phyloP scores from a whole-genome alignment of 2,329 filamentous ascomycete species.

The Fusarium mexicanum region DNA sequence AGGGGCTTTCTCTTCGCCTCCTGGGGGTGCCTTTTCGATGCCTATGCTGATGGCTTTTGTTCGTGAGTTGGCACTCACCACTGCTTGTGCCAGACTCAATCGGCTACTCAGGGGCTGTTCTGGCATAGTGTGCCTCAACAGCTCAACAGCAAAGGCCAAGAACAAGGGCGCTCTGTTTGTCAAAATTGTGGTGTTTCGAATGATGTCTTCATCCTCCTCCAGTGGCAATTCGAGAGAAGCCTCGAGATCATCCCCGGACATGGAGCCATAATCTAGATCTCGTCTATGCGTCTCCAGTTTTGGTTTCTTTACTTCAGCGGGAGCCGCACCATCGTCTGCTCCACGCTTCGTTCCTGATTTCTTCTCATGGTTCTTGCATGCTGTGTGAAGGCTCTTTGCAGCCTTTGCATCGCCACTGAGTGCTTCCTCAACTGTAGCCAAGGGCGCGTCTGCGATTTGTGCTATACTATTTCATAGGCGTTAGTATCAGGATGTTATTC shows the following conservation, averaged over 20 bases:
- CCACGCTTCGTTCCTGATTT: slow-evolving; percentile 45
- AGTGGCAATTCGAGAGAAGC: slow-evolving; percentile 69
- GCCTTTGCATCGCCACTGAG: slow-evolving; percentile 58
- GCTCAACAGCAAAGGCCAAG: slow-evolving; percentile 78
- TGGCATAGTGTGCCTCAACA: slow-evolving; percentile 84
- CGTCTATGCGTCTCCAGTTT: slow-evolving; percentile 48
- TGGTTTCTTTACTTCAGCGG: slow-evolving; percentile 43
- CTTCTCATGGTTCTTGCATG: slow-evolving; percentile 64
- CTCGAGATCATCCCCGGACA: slow-evolving; percentile 69
- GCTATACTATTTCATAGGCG: slow-evolving; percentile 54
- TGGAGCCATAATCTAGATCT: slow-evolving; percentile 52
- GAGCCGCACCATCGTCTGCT: slow-evolving; percentile 33
- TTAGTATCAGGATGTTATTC: background rate
- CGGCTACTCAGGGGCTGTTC: slow-evolving; percentile 86
- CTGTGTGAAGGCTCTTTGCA: slow-evolving; percentile 61
- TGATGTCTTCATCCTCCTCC: slow-evolving; percentile 64
- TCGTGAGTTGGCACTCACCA: slow-evolving; percentile 83
- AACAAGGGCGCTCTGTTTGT: slow-evolving; percentile 87
- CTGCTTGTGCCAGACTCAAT: slow-evolving; percentile 82
- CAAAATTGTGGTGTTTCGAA: slow-evolving; percentile 67
- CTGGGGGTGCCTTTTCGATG: slow-evolving; percentile 70
- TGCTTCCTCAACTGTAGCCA: slow-evolving; percentile 56
- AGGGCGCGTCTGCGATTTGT: slow-evolving; percentile 62
- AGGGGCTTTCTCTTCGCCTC: slow-evolving; percentile 77
- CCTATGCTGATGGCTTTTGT: slow-evolving; percentile 81